Evolutionary conservation across 768 basidiomycete genomes (phyloP), one percentile per base, ranked within the genome.

Genomic region (Porpolomopsis calyptriformis): DNA sequence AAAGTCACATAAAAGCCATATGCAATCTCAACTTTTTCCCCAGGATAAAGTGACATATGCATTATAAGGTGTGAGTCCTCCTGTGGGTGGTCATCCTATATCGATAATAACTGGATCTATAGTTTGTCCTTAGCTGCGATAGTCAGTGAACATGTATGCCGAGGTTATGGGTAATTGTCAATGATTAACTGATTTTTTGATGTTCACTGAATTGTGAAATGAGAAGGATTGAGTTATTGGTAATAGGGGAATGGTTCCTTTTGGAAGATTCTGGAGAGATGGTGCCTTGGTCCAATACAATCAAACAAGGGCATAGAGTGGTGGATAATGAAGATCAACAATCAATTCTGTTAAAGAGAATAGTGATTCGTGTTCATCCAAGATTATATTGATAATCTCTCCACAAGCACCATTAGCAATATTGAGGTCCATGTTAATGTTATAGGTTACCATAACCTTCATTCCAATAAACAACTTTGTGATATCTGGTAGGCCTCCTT

Each of bases 141-240:
- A 70, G 48, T 71, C 68, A 0, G 67, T 70, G 51, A 70, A 70
- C 0, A 64, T 64, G 40, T 67, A 70, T 14, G 53, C 66, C 0
- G 56, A 41, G 0, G 61, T 65, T 1, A 72, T 43, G 0, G 66
- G 51, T 9, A 60, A 51, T 47, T 70, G 67, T 1, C 42, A 7
- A 4, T 63, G 38, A 4, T n/a, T 50, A 0, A 65, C 53, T 0
- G 40, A 53, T 43, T 50, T 48, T 16, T 25, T 20, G 11, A 36
- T 26, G 2, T 42, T 18, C 5, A 20, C 23, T 24, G 22, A 8
- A 5, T 34, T 19, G 14, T 4, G 38, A 7, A 55, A 49, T 0
- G 25, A 19, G 31, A 60, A 52, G 0, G 25, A 40, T n/a, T 6
- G 31, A 20, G 22, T 43, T 1, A 49, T 27, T 0, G 62, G 60